Evolutionary conservation across 306 rosid genomes (phyloP), one percentile per base, ranked within the genome.

Genomic region (Medicago arabica): DNA sequence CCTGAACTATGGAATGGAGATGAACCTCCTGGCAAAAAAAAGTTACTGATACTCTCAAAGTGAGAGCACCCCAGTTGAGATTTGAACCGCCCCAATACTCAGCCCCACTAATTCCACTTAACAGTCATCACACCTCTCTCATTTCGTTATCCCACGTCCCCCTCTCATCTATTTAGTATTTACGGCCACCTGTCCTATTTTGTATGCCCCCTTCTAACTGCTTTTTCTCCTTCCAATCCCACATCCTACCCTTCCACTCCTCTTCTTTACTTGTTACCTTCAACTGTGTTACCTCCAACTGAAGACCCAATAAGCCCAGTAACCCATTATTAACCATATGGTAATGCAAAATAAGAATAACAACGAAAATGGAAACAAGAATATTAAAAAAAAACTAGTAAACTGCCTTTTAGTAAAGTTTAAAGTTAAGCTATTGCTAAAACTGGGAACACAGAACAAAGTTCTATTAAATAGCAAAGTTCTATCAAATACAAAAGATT

Each of bases 361-460:
- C 2, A 59, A 12, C 49, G 8, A 47, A 47, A 47, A 47, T 14
- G 17, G 53, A 47, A 47, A 47, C 53, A 47, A 47, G 7, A 14
- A 14, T 47, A 47, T 47, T 14, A 47, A 47, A 13, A 47, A 47
- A 47, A 13, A 57, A 15, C 9, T 70, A 38, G 53, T 13, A 68
- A 68, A 64, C 8, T 10, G 9, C 53, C 47, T 21, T 60, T 28
- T 10, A 43, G 21, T 50, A 62, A 59, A 18, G 43, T 63, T 70
- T 62, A 38, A 76, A 63, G 16, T 21, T 63, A 38, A 76, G 54
- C 17, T 16, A n/a, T 9, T 54, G 62, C 15, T 71, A 75, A 41
- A 64, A 55, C n/a, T 21, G 70, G 43, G 25, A 41, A 53, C 57
- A 31, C 18, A 61, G 16, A 19, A 69, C 67, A 11, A 66, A 44